These are phyloP conservation scores for Hortaea werneckii DNA, from an alignment of 2,329 filamentous ascomycete species.

Conservation along the genomic window DNA sequence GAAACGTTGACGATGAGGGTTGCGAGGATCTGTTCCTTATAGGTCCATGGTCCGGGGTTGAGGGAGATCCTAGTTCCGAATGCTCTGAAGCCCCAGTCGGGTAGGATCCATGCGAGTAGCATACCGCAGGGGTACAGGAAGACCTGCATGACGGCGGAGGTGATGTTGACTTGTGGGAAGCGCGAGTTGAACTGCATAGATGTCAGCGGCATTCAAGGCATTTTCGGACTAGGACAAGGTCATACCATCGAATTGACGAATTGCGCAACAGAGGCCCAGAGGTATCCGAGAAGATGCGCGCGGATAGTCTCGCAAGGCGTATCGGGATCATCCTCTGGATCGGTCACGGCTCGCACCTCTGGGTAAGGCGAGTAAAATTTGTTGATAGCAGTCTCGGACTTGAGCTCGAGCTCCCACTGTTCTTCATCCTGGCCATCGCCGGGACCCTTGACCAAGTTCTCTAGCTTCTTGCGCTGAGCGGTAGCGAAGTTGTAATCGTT, in stretches of 20 bases:
- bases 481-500: constrained; percentile 1
- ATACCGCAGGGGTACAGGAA: constrained; percentile 2
- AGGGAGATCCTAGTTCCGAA: background rate
- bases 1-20: constrained; percentile 2
- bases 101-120: background rate
- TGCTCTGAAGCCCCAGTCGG: constrained; percentile 2
- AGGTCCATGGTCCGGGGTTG: constrained; percentile 3
- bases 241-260: constrained; percentile 1
- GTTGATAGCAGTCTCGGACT: constrained; percentile 33
- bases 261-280: constrained; percentile 2
- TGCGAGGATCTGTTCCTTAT: constrained; percentile 2
- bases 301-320: constrained; percentile 2
- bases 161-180: background rate
- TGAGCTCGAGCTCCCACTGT: constrained; percentile 75
- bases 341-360: constrained; percentile 1
- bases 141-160: background rate
- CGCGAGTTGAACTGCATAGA: constrained; percentile 1
- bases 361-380: constrained; percentile 3
- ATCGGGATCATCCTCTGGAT: constrained; percentile 1
- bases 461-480: constrained; percentile 2
- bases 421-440: constrained; percentile 33
- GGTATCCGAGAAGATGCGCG: constrained; percentile 1
- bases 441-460: constrained; percentile 1
- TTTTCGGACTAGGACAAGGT: background rate
- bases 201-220: background rate